A percentile compares a stretch with the other conserved stretches of the same genome.
Conservation (phyloP, 2,329 filamentous ascomycete species). For the Paecilomyces fulvus region DNA sequence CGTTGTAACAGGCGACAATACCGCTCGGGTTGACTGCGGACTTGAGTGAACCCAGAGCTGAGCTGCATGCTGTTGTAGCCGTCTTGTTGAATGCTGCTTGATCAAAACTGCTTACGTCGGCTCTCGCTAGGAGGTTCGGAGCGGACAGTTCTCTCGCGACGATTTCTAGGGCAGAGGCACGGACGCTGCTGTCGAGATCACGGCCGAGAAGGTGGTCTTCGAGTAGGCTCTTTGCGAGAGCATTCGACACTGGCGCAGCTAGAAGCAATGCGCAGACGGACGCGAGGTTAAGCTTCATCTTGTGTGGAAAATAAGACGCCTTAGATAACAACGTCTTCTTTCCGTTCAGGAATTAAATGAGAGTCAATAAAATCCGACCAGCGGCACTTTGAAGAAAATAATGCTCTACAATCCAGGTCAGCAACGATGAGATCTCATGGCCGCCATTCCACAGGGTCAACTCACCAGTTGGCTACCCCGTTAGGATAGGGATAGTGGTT, state of each 20-base stretch:
- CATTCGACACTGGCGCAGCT: not conserved
- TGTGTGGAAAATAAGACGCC: not conserved
- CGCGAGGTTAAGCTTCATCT: not conserved
- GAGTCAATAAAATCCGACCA: not conserved
- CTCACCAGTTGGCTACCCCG: not conserved
- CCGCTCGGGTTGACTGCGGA: conserved; percentile 62
- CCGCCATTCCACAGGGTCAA: not conserved
- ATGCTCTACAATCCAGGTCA: not conserved
- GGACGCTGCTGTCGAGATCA: not conserved
- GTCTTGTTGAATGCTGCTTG: conserved; percentile 18
- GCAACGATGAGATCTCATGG: not conserved
- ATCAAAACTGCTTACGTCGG: conserved; percentile 8
- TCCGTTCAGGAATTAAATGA: not conserved
- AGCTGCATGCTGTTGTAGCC: conserved; percentile 52
- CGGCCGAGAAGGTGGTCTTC: not conserved
- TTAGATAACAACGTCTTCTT: not conserved
- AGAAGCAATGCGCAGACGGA: not conserved
- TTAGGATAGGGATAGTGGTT: not conserved
- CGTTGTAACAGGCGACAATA: conserved; percentile 73
- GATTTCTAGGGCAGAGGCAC: not conserved
- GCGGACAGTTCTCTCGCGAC: not conserved
- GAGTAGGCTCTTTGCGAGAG: not conserved
- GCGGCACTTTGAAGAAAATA: not conserved
- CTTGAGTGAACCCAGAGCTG: conserved; percentile 47
- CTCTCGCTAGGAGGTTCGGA: not conserved